Conservation (phyloP, 116 monocot genomes). For the Cymodocea nodosa region DNA sequence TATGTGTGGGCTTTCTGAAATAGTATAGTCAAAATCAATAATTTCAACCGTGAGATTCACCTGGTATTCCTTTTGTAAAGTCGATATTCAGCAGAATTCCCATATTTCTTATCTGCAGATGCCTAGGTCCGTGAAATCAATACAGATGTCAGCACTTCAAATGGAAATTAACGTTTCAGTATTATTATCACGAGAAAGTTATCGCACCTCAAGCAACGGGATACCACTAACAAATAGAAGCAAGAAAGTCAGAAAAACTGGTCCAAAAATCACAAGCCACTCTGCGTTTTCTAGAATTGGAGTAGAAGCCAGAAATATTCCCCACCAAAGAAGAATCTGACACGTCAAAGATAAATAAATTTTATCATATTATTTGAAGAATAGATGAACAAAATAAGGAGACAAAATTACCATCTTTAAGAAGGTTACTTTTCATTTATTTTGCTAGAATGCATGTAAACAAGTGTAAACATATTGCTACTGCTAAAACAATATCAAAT, state of each 20-base stretch:
- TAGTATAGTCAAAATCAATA: not conserved
- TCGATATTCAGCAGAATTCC: slow-evolving; percentile 37
- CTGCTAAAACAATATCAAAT: too few relatives aligned
- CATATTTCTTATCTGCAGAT: slow-evolving; percentile 56
- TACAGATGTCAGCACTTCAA: not conserved
- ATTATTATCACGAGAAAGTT: not conserved
- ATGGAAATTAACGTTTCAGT: not conserved
- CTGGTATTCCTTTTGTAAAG: slow-evolving; percentile 64
- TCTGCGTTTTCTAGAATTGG: slow-evolving; percentile 68
- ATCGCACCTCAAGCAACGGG: slow-evolving; percentile 78
- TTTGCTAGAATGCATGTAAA: too few relatives aligned
- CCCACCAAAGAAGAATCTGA: slow-evolving; percentile 96
- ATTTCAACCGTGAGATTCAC: slow-evolving; percentile 12
- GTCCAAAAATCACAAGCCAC: slow-evolving; percentile 73
- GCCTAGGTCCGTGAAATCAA: slow-evolving; percentile 21
- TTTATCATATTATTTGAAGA: too few relatives aligned
- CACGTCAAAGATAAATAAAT: not conserved
- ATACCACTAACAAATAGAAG: slow-evolving; percentile 89
- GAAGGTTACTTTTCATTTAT: too few relatives aligned
- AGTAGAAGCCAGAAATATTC: slow-evolving; percentile 79
- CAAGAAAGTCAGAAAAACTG: slow-evolving; percentile 61
- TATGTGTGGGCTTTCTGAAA: not conserved
- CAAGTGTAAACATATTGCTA: too few relatives aligned
- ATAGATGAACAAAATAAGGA: too few relatives aligned
- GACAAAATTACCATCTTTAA: too few relatives aligned